These are phyloP conservation scores for Trametes punicea DNA, from an alignment of 768 basidiomycete genomes.

Conservation along the genomic window DNA sequence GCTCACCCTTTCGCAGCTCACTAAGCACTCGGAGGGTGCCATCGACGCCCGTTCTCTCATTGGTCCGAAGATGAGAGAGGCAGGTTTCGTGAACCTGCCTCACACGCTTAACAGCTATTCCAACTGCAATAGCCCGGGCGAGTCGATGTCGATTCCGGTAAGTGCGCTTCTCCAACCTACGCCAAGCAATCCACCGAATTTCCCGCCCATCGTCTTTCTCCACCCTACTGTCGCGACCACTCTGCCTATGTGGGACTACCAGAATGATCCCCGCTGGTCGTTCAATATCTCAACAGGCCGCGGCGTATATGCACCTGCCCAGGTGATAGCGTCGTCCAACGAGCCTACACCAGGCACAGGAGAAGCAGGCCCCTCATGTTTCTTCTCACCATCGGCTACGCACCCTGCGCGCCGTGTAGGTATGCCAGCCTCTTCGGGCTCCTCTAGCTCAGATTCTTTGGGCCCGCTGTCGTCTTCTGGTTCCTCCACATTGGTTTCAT, in stretches of 20 bases:
- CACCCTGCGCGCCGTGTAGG: background rate
- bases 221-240: slow-evolving; percentile 14
- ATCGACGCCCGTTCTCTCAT: slow-evolving; percentile 27
- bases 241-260: slow-evolving; percentile 26
- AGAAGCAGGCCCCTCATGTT: background rate
- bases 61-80: slow-evolving; percentile 29
- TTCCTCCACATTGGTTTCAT: slow-evolving; percentile 13
- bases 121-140: background rate
- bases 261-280: slow-evolving; percentile 11
- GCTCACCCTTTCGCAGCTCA: slow-evolving; percentile 24
- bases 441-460: background rate
- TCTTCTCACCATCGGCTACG: background rate
- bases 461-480: background rate
- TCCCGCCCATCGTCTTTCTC: slow-evolving; percentile 29
- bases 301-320: background rate
- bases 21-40: slow-evolving; percentile 26
- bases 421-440: background rate
- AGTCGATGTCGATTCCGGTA: background rate
- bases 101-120: slow-evolving; percentile 14
- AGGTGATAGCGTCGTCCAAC: slow-evolving; percentile 4
- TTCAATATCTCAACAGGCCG: background rate
- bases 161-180: slow-evolving; percentile 19
- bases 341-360: background rate
- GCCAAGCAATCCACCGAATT: slow-evolving; percentile 26
- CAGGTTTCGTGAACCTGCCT: slow-evolving; percentile 27